phyloP scores from a whole-genome alignment of 2,329 filamentous ascomycete species.

The Colletotrichum lentis region DNA sequence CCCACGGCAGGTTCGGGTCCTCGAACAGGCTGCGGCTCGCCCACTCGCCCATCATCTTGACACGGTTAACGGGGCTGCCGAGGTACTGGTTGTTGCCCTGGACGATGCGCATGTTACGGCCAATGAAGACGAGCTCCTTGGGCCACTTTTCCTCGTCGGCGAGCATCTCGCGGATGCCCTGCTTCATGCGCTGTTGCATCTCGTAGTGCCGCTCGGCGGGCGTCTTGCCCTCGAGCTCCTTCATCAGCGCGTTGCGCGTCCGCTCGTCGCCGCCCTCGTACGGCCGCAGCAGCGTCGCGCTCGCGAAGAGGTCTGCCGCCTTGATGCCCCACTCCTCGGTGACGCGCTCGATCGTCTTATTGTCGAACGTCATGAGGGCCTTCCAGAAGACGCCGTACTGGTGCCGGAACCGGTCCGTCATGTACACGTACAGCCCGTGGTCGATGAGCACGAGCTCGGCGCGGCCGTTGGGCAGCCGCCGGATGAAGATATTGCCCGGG shows the following conservation, averaged over 20 bases:
- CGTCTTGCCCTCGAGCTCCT: constrained; percentile 65
- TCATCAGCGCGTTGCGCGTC: constrained; percentile 71
- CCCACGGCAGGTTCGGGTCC: constrained; percentile 68
- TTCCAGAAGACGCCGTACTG: constrained; percentile 95
- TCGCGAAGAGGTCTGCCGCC: constrained; percentile 89
- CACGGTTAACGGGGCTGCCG: constrained; percentile 86
- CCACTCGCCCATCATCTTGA: constrained; percentile 95
- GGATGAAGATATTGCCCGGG: constrained; percentile 96
- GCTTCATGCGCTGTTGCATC: constrained; percentile 86
- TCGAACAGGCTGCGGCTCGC: constrained; percentile 84
- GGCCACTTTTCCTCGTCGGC: constrained; percentile 89
- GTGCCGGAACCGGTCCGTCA: constrained; percentile 82
- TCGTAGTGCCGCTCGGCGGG: constrained; percentile 81
- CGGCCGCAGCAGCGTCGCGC: constrained; percentile 85
- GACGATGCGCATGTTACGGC: constrained; percentile 89
- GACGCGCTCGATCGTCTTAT: constrained; percentile 76
- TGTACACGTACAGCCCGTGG: constrained; percentile 94
- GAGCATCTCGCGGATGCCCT: constrained; percentile 72
- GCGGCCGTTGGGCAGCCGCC: constrained; percentile 80
- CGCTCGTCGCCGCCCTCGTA: constrained; percentile 84
- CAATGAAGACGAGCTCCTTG: constrained; percentile 90
- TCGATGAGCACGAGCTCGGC: constrained; percentile 95
- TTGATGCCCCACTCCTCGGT: constrained; percentile 86
- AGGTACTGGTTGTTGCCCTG: constrained; percentile 93
- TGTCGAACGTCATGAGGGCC: constrained; percentile 91